Base-by-base conservation (phyloP, 176 grass and related monocot species). In the Rhynchospora pubera region DNA sequence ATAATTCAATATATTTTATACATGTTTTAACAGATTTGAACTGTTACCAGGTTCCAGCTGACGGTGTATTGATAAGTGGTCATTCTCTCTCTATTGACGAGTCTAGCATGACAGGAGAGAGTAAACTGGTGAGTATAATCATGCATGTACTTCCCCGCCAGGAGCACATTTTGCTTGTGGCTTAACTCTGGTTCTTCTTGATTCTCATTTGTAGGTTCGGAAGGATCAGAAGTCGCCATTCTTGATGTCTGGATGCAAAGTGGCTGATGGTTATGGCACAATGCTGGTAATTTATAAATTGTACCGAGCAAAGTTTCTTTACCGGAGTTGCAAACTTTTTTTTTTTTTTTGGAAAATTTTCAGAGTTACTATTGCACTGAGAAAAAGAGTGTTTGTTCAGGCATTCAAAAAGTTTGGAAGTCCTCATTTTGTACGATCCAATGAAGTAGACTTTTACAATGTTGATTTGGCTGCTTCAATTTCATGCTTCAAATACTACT, bases 51-150 rank as follows among this genome's bases (percentile, higher is more conserved):
- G 96, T 98, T 16, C 96, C 96, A 30, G 87, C 89, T 84, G 96
- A 98, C 87, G 96, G 96, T 44, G 58, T 98, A 72, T 84, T 98
- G 67, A 86, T 98, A n/a, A 88, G 68, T n/a, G 96, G 96, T 19
- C 96, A 94, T 48, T 98, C 90, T 62, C 91, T 98, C 75, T 90
- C 96, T 9, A 89, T 98, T 72, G 96, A 98, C 39, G 96, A 98
- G 84, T 94, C 96, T n/a, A 93, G 92, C 82, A 94, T 98, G 96
- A 98, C 96, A 0, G 96, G 96, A 32, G 96, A 98, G 83, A 98
- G 96, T 79, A 95, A 94, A 90, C 86, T 98, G 3, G 96, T 98
- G 81, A 94, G 88, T 89, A 72, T 72, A 39, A 39, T 39, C 39
- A 79, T 85, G 7, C 55, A 32, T 52, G 26, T 18, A 28, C 79